Percentiles rank a stretch among this genome's conserved stretches.
Evolutionary conservation across 805 yeast species (phyloP).

Genomic region (Cyberlindnera japonica): DNA sequence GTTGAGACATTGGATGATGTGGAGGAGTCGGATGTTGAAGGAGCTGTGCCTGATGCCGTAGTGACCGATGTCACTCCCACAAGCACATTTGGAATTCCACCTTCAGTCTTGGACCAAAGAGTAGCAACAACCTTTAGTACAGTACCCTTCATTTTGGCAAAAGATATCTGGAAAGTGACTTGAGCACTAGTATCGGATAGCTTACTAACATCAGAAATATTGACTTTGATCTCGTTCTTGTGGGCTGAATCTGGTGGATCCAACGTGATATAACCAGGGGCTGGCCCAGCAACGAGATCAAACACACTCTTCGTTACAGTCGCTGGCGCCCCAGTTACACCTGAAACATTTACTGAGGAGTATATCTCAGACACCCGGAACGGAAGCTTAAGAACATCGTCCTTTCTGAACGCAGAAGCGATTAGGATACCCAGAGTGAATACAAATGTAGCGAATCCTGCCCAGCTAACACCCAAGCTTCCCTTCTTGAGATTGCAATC

Average conservation of each 20-base stretch:
- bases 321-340: background rate
- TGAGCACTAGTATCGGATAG: background rate
- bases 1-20: too few relatives aligned
- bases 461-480: conserved; percentile 5
- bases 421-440: background rate
- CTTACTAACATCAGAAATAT: background rate
- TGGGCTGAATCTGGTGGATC: too few relatives aligned
- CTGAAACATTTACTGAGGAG: background rate
- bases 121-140: too few relatives aligned
- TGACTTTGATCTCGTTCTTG: background rate
- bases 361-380: too few relatives aligned
- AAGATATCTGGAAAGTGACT: background rate
- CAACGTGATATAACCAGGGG: background rate
- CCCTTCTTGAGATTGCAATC: conserved; percentile 7
- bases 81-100: too few relatives aligned
- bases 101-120: too few relatives aligned
- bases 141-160: too few relatives aligned
- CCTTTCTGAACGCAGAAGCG: too few relatives aligned
- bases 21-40: too few relatives aligned
- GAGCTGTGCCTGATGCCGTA: too few relatives aligned
- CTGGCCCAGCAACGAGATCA: background rate
- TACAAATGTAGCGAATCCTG: conserved; percentile 1
- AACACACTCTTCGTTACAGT: background rate
- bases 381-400: too few relatives aligned
- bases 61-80: too few relatives aligned